phyloP scores from a whole-genome alignment of 257 asterid species.

The Plantago major region DNA sequence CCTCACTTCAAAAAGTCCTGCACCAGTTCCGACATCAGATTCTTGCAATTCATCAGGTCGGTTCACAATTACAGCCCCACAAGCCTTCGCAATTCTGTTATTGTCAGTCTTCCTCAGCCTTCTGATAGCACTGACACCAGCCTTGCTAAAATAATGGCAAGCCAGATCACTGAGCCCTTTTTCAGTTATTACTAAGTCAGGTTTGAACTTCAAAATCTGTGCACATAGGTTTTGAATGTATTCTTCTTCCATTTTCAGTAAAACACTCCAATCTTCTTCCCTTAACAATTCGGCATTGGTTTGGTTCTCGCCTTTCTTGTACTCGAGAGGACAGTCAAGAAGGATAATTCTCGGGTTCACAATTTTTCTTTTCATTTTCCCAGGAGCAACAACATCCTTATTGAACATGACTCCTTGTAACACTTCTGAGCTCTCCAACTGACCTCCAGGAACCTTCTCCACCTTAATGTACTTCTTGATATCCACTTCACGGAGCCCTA shows the following conservation, averaged over 20 bases:
- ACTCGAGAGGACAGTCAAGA: conserved; percentile 87
- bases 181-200: conserved; percentile 84
- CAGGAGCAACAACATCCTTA: conserved; percentile 95
- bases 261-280: conserved; percentile 93
- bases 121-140: conserved; percentile 95
- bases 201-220: conserved; percentile 76
- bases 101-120: conserved; percentile 86
- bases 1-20: conserved; percentile 88
- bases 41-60: conserved; percentile 97
- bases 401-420: conserved; percentile 90
- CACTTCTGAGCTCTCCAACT: conserved; percentile 89
- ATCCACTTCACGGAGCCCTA: conserved; percentile 91
- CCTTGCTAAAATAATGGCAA: conserved; percentile 85
- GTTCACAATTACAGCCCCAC: conserved; percentile 94
- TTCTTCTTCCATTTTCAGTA: conserved; percentile 94
- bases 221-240: conserved; percentile 72
- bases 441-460: conserved; percentile 97
- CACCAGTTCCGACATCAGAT: conserved; percentile 93
- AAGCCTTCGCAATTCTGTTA: conserved; percentile 93
- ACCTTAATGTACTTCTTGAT: conserved; percentile 90
- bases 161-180: conserved; percentile 93
- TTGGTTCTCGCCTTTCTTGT: conserved; percentile 98
- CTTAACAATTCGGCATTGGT: conserved; percentile 88
- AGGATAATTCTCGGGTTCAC: conserved; percentile 86
- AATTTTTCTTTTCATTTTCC: conserved; percentile 91